Base-by-base conservation (phyloP, 2,329 filamentous ascomycete species). In the Ceratocystis lukuohia region DNA sequence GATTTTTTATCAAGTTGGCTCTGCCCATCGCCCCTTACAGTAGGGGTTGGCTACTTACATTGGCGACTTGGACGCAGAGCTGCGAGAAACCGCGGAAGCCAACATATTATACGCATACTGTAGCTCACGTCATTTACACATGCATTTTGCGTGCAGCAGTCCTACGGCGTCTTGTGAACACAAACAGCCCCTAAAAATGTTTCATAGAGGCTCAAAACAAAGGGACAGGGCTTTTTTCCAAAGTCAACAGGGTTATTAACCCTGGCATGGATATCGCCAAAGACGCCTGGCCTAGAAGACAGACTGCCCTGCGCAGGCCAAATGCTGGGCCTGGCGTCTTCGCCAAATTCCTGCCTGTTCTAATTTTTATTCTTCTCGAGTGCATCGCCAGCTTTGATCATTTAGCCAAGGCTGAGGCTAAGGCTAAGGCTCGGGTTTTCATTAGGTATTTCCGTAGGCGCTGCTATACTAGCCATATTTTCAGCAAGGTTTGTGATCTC, bases 391-490 rank as follows among this genome's bases (percentile, higher is more conserved):
- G 48, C 48, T 59, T 37, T 33, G 30, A 59, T 59, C 30, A 25
- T 53, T 20, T 25, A 33, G 56, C 28, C 56, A 15, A 37, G 22
- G 20, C 22, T n/a, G n/a, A n/a, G 15, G 48, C 48, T 25, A n/a
- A 37, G 56, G 56, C 56, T 59, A n/a, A 37, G 56, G 56, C 56
- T 59, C 56, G 56, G 28, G 56, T 59, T 28, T 59, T 37, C 6
- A 8, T 37, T 59, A 59, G 56, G 56, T 25, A 59, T 59, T 37
- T 59, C 56, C 56, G 56, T 59, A 37, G 56, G 15, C 22, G 48
- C 10, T 20, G 46, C 2, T 50, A 53, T 53, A 22, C 12, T 22
- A 53, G 48, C 17, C 28, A 37, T 33, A n/a, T 15, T 59, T 59
- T 5, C 30, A 17, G 20, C 33, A 30, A 30, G 25, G 25, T n/a